These are phyloP conservation scores for Coniochaeta pulveracea DNA, from an alignment of 2,329 filamentous ascomycete species.

Conservation along the genomic window DNA sequence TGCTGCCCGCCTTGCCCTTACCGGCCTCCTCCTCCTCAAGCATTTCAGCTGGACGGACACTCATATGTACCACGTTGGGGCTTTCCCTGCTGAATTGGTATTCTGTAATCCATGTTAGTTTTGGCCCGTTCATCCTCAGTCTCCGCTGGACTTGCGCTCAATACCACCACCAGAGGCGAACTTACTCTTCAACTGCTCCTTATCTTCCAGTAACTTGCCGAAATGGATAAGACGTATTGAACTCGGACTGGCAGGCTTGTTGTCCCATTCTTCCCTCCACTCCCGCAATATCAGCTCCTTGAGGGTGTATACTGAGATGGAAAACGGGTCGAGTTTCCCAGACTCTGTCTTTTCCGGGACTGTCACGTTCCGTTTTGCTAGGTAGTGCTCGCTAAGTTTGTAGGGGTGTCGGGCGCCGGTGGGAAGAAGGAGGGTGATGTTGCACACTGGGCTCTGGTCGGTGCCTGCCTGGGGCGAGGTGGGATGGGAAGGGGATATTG, in stretches of 20 bases:
- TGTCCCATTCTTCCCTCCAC: conserved; percentile 88
- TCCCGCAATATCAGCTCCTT: conserved; percentile 91
- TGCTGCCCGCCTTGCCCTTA: conserved; percentile 41
- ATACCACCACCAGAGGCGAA: conserved; percentile 7
- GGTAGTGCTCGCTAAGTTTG: conserved; percentile 77
- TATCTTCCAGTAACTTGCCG: conserved; percentile 83
- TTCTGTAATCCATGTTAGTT: conserved; percentile 36
- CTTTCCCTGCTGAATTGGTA: conserved; percentile 65
- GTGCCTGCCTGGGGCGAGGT: conserved; percentile 6
- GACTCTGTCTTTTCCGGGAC: conserved; percentile 53
- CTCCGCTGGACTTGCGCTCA: not conserved
- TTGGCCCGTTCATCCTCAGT: not conserved
- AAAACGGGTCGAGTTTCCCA: conserved; percentile 64
- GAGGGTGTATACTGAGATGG: conserved; percentile 84
- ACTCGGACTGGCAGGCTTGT: conserved; percentile 73
- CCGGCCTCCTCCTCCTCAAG: conserved; percentile 71
- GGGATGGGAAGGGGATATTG: conserved; percentile 18
- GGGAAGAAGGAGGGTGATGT: conserved; percentile 74
- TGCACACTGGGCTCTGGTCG: conserved; percentile 36
- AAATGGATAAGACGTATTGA: conserved; percentile 88
- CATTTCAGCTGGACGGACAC: conserved; percentile 74
- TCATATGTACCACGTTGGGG: conserved; percentile 91
- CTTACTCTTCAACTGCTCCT: conserved; percentile 72
- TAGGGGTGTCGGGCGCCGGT: conserved; percentile 80
- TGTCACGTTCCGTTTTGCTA: conserved; percentile 67